Evolutionary conservation across 768 basidiomycete genomes (phyloP).

Genomic region (Suillus subluteus): DNA sequence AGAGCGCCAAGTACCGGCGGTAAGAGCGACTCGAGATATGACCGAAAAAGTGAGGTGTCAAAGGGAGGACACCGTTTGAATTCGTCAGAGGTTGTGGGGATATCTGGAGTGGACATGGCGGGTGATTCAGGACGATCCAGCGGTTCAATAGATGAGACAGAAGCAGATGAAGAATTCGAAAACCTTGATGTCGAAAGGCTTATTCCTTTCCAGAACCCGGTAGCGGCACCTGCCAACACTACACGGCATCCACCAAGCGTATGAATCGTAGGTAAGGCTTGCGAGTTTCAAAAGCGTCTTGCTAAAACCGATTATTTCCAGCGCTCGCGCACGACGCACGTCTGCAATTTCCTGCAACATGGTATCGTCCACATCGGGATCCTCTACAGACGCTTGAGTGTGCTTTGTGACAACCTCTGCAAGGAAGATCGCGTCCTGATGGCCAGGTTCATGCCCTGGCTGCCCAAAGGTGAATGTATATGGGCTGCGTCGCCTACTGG

Average conservation of each 20-base stretch:
- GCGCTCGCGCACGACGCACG: no score
- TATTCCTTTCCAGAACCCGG: conserved; percentile 28
- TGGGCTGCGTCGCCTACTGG: no score
- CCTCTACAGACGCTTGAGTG: conserved; percentile 19
- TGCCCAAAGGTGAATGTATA: conserved; percentile 58
- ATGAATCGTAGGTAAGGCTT: conserved; percentile 26
- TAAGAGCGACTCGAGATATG: conserved; percentile 71
- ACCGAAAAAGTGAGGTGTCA: conserved; percentile 70
- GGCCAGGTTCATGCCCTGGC: conserved; percentile 64
- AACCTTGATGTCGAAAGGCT: conserved; percentile 25
- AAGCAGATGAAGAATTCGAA: conserved; percentile 17
- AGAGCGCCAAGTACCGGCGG: conserved; percentile 83
- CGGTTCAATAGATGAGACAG: conserved; percentile 6
- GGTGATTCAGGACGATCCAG: conserved; percentile 16
- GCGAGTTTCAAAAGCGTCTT: conserved; percentile 35
- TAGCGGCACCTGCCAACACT: conserved; percentile 26
- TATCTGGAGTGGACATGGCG: conserved; percentile 17
- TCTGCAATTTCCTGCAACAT: no score
- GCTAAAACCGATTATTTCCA: conserved; percentile 42
- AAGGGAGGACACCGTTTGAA: conserved; percentile 46
- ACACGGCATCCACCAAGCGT: conserved; percentile 29
- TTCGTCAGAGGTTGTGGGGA: conserved; percentile 32
- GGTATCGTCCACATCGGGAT: no score
- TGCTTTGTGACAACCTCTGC: conserved; percentile 45
- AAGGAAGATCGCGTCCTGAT: conserved; percentile 51